Evolutionary conservation across 495 filamentous ascomycete species (phyloP).

Genomic region (Amorphotheca resinae): DNA sequence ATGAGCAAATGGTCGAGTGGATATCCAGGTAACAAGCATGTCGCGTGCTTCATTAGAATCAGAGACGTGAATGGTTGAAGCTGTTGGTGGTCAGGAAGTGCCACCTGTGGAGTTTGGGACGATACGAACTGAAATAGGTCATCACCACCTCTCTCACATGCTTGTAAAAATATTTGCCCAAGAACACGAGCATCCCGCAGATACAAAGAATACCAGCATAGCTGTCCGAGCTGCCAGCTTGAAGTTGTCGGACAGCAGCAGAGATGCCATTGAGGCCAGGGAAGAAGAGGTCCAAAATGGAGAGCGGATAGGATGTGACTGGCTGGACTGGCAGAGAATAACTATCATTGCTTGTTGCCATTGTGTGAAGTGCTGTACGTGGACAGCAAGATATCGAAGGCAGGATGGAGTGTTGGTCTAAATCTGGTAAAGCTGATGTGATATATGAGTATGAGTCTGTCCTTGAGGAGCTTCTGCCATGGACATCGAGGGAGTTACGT

Average conservation of each 20-base stretch:
- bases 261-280: slow-evolving; percentile 16
- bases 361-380: neutral
- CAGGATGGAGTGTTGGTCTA: neutral
- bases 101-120: slow-evolving; percentile 21
- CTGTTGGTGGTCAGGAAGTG: slow-evolving; percentile 39
- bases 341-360: neutral
- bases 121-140: slow-evolving; percentile 24
- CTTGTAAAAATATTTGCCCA: slow-evolving; percentile 39
- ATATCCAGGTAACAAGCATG: slow-evolving; percentile 54
- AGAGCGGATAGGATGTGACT: neutral
- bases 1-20: slow-evolving; percentile 42
- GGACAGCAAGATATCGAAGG: neutral
- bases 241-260: slow-evolving; percentile 42
- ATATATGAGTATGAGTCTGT: neutral
- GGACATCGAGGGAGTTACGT: neutral
- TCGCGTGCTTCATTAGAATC: slow-evolving; percentile 47
- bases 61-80: slow-evolving; percentile 44
- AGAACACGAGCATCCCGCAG: slow-evolving; percentile 25
- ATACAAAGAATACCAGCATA: slow-evolving; percentile 46
- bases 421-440: neutral
- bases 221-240: slow-evolving; percentile 46
- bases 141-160: slow-evolving; percentile 28
- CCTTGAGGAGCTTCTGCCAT: neutral
- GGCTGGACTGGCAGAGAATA: neutral
- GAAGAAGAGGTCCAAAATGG: slow-evolving; percentile 4